A percentile compares a stretch with the other conserved stretches of the same genome.
These are phyloP conservation scores for Lentinula aciculospora DNA, from an alignment of 768 basidiomycete species.

Conservation along the genomic window DNA sequence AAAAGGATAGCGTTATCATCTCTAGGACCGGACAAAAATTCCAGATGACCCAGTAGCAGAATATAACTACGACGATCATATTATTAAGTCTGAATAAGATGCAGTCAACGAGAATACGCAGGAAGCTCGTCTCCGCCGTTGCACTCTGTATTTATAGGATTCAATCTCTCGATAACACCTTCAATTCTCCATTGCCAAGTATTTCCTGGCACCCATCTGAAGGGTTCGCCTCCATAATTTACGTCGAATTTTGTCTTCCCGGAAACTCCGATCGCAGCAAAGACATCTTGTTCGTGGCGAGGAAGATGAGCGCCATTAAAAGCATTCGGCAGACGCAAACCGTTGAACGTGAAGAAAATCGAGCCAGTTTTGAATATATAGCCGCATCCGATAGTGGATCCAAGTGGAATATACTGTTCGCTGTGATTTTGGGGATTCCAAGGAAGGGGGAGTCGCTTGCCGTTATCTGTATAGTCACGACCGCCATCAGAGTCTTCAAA, in stretches of 20 bases:
- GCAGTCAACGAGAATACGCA: conserved; percentile 22
- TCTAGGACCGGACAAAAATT: too few relatives aligned
- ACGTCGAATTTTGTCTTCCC: conserved; percentile 50
- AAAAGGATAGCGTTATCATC: too few relatives aligned
- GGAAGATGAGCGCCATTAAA: conserved; percentile 58
- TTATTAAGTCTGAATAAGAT: too few relatives aligned
- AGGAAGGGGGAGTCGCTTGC: conserved; percentile 18
- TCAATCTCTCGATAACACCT: conserved; percentile 48
- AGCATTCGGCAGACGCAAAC: conserved; percentile 46
- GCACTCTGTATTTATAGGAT: conserved; percentile 17
- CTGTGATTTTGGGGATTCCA: conserved; percentile 13
- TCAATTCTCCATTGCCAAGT: conserved; percentile 64
- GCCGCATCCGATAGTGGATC: conserved; percentile 59
- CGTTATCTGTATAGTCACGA: conserved; percentile 38
- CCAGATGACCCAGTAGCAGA: too few relatives aligned
- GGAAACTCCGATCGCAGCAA: conserved; percentile 57
- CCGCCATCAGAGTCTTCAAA: conserved; percentile 65
- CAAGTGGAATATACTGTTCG: conserved; percentile 18
- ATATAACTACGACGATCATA: too few relatives aligned
- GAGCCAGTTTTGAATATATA: conserved; percentile 48
- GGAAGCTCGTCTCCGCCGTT: conserved; percentile 42
- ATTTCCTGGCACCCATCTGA: conserved; percentile 60
- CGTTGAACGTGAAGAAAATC: conserved; percentile 66
- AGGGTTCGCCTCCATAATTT: conserved; percentile 59
- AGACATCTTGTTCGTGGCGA: conserved; percentile 46